phyloP scores from a whole-genome alignment of 306 rosid genomes.

The Delonix regia region DNA sequence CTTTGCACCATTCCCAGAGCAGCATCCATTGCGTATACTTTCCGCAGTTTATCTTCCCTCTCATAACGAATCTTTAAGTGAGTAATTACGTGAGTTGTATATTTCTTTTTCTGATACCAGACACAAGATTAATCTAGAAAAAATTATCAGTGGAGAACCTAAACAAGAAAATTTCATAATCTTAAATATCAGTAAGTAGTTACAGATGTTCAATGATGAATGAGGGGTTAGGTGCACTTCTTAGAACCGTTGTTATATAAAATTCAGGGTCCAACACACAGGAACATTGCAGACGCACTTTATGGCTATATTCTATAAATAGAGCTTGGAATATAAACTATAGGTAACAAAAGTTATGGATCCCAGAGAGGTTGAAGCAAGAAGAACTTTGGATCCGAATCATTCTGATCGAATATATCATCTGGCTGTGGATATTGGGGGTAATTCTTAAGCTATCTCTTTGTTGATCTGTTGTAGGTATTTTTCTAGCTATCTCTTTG shows the following conservation, averaged over 20 bases:
- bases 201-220: background rate
- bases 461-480: background rate
- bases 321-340: background rate
- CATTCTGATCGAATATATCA: slow-evolving; percentile 55
- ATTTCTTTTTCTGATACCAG: too few species aligned
- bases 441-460: slow-evolving; percentile 37
- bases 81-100: background rate
- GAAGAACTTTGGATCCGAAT: slow-evolving; percentile 39
- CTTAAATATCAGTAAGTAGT: too few species aligned
- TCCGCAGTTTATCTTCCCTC: background rate
- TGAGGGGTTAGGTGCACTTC: background rate
- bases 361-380: slow-evolving; percentile 34
- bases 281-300: background rate
- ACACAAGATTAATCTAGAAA: too few species aligned
- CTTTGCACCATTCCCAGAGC: background rate
- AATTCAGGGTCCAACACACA: background rate
- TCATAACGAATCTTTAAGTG: too few species aligned
- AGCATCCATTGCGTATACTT: background rate
- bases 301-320: background rate
- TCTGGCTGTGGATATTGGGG: slow-evolving; percentile 89
- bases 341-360: slow-evolving; percentile 48
- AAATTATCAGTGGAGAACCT: too few species aligned
- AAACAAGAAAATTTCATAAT: too few species aligned
- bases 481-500: background rate
- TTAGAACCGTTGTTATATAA: background rate